Base-by-base conservation (phyloP, 192 early-diverging fungal genomes). In the Pecoramyces ruminantium region DNA sequence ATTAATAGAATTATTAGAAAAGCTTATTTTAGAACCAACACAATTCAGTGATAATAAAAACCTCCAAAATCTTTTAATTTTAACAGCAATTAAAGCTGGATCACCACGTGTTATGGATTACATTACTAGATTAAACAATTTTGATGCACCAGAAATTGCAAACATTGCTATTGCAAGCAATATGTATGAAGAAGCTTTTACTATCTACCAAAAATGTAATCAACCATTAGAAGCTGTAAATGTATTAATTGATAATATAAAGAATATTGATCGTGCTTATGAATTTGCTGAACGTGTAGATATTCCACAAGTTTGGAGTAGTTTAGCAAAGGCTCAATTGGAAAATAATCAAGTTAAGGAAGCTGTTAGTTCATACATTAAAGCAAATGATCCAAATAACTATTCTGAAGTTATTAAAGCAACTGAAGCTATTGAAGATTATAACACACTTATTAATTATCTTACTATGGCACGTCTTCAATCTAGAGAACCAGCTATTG, bases 31-130 rank as follows among this genome's bases (percentile, higher is more conserved):
- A 77, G 97, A 98, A 85, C 91, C 92, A 79, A 91, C 94, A 30
- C 89, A 94, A 14, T 99, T 99, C 84, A 94, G 91, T 83, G 97
- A 98, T 86, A 96, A 99, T 89, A 89, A 93, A 82, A 97, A 95
- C 81, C 88, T 99, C 78, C 96, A 99, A 88, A 99, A 99, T 85
- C 89, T 99, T 83, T 89, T 99, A 82, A 98, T 99, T 81, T 87
- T 98, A 80, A 99, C 97, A 17, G 97, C 97, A 12, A 93, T 99
- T 84, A 96, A 95, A 87, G 94, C 95, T n/a, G 95, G 97, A 85
- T 92, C 92, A 67, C 81, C 91, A 51, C 91, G 94, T 81, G 97
- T 99, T 21, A 97, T 97, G 88, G 96, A 98, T 79, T 99, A 96
- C 82, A 93, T 99, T 80, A 92, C 89, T n/a, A 93, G 96, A 38